phyloP scores from a whole-genome alignment of 1,284 basidiomycete genomes.

The Marasmius fiardii region DNA sequence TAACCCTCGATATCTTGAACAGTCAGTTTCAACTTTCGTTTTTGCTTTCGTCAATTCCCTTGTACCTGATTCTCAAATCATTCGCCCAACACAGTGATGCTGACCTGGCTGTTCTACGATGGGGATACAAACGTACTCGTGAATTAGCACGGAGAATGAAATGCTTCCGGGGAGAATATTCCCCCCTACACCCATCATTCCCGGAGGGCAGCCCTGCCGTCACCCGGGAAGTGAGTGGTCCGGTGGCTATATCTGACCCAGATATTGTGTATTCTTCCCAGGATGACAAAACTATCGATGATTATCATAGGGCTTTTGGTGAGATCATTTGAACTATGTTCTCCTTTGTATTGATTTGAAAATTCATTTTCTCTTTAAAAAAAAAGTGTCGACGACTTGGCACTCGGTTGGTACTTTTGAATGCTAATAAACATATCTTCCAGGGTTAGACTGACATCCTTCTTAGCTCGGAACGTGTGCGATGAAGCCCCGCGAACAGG shows the following conservation, averaged over 20 bases:
- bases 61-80: neutral
- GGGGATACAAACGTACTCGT: constrained; percentile 55
- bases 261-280: constrained; percentile 50
- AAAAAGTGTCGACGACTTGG: constrained; percentile 43
- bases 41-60: neutral
- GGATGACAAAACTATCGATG: constrained; percentile 53
- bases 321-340: neutral
- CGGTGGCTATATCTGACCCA: constrained; percentile 39
- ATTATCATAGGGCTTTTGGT: constrained; percentile 32
- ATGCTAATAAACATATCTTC: too few relatives aligned
- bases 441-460: neutral
- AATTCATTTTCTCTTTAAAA: too few relatives aligned
- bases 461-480: constrained; percentile 59
- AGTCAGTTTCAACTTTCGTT: constrained; percentile 12
- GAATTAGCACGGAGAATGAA: constrained; percentile 59
- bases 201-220: constrained; percentile 40
- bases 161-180: constrained; percentile 50
- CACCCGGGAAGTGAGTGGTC: constrained; percentile 25
- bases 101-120: constrained; percentile 48
- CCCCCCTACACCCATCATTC: constrained; percentile 46
- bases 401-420: constrained; percentile 44
- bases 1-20: constrained; percentile 22
- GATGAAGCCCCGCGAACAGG: constrained; percentile 55
- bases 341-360: too few relatives aligned
- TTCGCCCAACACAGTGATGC: constrained; percentile 32